A percentile compares a stretch with the other conserved stretches of the same genome.
Evolutionary conservation across 306 rosid genomes (phyloP).

Genomic region (Cicer bijugum): DNA sequence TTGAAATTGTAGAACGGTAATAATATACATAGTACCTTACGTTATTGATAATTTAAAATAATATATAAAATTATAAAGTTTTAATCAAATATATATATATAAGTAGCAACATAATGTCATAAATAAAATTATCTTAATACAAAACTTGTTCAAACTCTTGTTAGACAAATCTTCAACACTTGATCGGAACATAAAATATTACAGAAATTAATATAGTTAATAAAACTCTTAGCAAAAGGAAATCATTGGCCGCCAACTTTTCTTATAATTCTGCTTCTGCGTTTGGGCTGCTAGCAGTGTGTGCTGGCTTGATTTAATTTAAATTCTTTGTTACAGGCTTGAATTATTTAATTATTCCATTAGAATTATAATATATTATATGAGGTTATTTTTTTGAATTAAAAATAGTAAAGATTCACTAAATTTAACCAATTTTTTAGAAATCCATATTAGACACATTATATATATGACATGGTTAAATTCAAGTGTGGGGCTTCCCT

Average conservation of each 20-base stretch:
- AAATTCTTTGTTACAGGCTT: too few relatives aligned
- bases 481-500: conserved; percentile 46
- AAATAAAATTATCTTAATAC: background rate
- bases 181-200: conserved; percentile 9
- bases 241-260: conserved; percentile 32
- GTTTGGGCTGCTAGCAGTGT: background rate
- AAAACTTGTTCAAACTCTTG: background rate
- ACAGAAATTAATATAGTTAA: background rate
- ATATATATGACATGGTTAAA: background rate
- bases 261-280: conserved; percentile 17
- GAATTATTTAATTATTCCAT: conserved; percentile 30
- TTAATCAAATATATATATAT: too few relatives aligned
- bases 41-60: too few relatives aligned
- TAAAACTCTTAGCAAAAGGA: conserved; percentile 4
- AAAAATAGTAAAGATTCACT: too few relatives aligned
- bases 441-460: too few relatives aligned
- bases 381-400: too few relatives aligned
- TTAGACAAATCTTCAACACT: background rate
- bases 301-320: conserved; percentile 39
- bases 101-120: conserved; percentile 12
- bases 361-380: background rate
- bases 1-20: too few relatives aligned
- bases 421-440: too few relatives aligned
- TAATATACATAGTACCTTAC: too few relatives aligned
- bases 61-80: too few relatives aligned